Conservation (phyloP, 2,329 filamentous ascomycete genomes). For the Diaporthe destruens region DNA sequence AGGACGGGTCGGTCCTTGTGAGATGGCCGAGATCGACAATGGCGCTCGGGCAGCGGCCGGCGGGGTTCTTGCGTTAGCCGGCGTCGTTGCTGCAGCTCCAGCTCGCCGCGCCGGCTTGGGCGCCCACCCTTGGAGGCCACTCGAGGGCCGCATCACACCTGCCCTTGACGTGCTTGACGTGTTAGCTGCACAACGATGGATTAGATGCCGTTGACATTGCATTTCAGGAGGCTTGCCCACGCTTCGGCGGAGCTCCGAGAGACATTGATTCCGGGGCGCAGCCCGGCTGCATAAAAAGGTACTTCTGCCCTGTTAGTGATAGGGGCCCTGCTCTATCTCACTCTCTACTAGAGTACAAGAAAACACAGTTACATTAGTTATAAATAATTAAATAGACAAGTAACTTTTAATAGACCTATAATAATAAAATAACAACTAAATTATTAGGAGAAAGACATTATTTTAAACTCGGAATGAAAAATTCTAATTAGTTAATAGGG, state of each 20-base stretch:
- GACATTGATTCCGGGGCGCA: not conserved
- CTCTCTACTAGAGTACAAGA: no score
- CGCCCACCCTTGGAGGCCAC: not conserved
- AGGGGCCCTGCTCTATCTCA: no score
- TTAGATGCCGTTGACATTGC: slow-evolving; percentile 9
- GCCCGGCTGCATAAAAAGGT: not conserved
- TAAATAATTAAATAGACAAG: no score
- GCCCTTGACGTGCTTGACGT: not conserved
- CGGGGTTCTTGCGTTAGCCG: not conserved
- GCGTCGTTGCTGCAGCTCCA: slow-evolving; percentile 1
- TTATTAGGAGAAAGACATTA: no score
- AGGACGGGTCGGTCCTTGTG: slow-evolving; percentile 27
- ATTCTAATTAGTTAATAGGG: no score
- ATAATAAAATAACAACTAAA: no score
- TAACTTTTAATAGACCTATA: no score
- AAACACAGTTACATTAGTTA: no score
- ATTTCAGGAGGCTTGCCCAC: not conserved
- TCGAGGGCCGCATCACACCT: not conserved
- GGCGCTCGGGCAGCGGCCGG: slow-evolving; percentile 23
- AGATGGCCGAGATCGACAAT: slow-evolving; percentile 17
- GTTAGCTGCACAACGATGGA: not conserved
- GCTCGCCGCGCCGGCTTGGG: slow-evolving; percentile 13
- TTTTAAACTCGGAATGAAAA: no score
- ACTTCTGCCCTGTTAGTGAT: no score
- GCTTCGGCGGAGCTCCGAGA: slow-evolving; percentile 23